Conservation (phyloP, 2,329 filamentous ascomycete genomes). For the Aspergillus cejpii region DNA sequence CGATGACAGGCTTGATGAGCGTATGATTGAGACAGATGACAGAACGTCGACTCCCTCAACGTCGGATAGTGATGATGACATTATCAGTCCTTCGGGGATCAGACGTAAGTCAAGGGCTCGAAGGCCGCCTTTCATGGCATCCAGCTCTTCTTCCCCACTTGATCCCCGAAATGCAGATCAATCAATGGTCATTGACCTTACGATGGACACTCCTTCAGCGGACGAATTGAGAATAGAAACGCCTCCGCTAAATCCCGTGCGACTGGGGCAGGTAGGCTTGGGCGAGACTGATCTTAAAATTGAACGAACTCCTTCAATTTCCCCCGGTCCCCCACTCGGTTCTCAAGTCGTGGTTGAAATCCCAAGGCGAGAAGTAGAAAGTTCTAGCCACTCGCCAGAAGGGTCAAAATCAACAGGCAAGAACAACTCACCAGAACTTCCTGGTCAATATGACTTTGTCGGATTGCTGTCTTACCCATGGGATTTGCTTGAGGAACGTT, state of each 20-base stretch:
- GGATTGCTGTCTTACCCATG: constrained; percentile 31
- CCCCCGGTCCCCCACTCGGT: constrained; percentile 12
- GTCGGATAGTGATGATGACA: constrained; percentile 21
- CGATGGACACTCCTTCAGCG: constrained; percentile 5
- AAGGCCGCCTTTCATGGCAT: constrained; percentile 7
- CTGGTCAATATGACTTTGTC: constrained; percentile 20
- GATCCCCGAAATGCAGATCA: background rate
- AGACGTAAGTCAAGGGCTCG: constrained; percentile 11
- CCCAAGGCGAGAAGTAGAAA: constrained; percentile 1
- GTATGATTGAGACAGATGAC: background rate
- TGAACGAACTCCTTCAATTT: constrained; percentile 13
- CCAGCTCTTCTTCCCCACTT: constrained; percentile 4
- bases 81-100: constrained; percentile 18
- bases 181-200: background rate
- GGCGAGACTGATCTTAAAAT: constrained; percentile 4
- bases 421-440: constrained; percentile 3
- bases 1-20: too few species aligned
- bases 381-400: background rate
- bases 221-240: constrained; percentile 29
- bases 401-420: background rate
- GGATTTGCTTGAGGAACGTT: constrained; percentile 30
- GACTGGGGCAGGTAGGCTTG: constrained; percentile 5
- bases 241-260: constrained; percentile 31
- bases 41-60: constrained; percentile 4
- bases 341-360: constrained; percentile 7